These are phyloP conservation scores for Dactylellina cionopaga DNA, from an alignment of 2,329 filamentous ascomycete species.

Conservation along the genomic window DNA sequence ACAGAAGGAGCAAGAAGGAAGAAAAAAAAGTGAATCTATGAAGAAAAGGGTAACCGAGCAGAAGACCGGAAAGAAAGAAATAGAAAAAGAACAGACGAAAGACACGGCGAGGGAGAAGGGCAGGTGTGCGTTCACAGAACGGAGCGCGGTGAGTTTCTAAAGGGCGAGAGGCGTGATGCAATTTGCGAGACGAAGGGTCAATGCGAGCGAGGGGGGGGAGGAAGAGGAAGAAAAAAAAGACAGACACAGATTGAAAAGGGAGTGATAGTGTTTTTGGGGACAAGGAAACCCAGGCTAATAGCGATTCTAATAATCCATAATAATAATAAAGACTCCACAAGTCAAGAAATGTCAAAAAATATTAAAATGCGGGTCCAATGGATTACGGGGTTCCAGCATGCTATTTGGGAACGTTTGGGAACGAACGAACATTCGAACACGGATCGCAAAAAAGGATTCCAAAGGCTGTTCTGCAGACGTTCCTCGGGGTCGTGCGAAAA, in stretches of 20 bases:
- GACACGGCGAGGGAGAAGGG: conserved; percentile 29
- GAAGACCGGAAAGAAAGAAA: not conserved
- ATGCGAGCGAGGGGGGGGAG: conserved; percentile 45
- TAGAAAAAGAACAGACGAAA: conserved; percentile 8
- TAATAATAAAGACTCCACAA: conserved; percentile 38
- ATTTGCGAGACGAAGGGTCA: conserved; percentile 53
- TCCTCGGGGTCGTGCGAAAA: conserved; percentile 33
- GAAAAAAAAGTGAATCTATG: not conserved
- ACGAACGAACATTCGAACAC: too few relatives aligned
- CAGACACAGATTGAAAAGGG: conserved; percentile 31
- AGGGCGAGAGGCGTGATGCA: conserved; percentile 50
- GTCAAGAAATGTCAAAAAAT: conserved; percentile 37
- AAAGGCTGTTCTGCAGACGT: not conserved
- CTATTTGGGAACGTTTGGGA: too few relatives aligned
- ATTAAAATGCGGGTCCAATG: conserved; percentile 38
- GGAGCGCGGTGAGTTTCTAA: conserved; percentile 50
- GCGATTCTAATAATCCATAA: conserved; percentile 30
- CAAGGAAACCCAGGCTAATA: conserved; percentile 51
- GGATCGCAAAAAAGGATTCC: conserved; percentile 6
- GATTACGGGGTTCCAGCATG: not conserved
- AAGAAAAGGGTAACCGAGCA: conserved; percentile 14
- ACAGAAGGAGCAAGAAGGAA: too few relatives aligned
- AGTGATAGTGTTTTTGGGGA: conserved; percentile 33
- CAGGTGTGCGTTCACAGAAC: conserved; percentile 48
- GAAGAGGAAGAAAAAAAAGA: conserved; percentile 13